These are phyloP conservation scores for Corylus avellana DNA, from an alignment of 306 rosid species.

Conservation along the genomic window DNA sequence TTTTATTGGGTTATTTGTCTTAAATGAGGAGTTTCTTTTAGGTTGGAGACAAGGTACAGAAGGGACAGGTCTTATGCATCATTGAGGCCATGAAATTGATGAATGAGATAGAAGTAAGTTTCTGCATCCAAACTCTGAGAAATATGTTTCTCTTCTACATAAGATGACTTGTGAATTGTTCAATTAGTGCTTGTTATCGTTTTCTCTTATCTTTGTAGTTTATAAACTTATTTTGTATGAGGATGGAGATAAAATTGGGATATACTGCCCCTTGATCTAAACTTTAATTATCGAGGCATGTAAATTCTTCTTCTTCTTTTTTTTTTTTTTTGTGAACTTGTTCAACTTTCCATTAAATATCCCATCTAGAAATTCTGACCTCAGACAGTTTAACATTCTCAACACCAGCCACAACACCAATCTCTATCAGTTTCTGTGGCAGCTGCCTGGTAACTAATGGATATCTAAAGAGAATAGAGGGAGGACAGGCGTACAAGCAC, in stretches of 20 bases:
- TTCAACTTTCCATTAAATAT: background rate
- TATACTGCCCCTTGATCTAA: background rate
- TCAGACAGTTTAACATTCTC: background rate
- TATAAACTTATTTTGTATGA: conserved; percentile 8
- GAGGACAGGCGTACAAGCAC: conserved; percentile 5
- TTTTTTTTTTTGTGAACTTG: background rate
- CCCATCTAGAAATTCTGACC: background rate
- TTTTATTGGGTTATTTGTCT: background rate
- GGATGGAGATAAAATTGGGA: background rate
- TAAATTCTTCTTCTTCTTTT: background rate
- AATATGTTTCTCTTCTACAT: conserved; percentile 18
- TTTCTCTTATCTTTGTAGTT: conserved; percentile 16
- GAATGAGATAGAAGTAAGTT: conserved; percentile 84
- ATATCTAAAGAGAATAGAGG: background rate
- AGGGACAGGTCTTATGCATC: conserved; percentile 75
- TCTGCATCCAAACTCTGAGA: conserved; percentile 3
- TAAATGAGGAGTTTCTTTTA: conserved; percentile 35
- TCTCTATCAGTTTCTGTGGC: conserved; percentile 1
- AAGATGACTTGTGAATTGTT: conserved; percentile 13
- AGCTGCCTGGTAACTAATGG: background rate
- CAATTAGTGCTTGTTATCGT: background rate
- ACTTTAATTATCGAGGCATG: background rate
- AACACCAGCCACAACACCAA: background rate
- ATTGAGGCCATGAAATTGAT: conserved; percentile 89
- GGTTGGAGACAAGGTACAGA: conserved; percentile 81